These are phyloP conservation scores for Haplographium delicatum DNA, from an alignment of 495 filamentous ascomycete genomes.

Conservation along the genomic window DNA sequence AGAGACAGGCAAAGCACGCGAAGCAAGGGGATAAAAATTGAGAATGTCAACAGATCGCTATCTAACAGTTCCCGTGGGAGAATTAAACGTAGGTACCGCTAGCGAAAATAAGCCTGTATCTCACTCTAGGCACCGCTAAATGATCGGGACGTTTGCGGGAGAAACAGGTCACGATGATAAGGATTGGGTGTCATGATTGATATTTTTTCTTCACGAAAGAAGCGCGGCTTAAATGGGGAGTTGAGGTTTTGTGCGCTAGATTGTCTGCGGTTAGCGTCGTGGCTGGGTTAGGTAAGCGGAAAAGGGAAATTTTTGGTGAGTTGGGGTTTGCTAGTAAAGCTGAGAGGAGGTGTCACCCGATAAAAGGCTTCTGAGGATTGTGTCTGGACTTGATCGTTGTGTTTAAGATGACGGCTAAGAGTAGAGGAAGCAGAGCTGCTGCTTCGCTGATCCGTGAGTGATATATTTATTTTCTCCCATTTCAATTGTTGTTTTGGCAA, in stretches of 20 bases:
- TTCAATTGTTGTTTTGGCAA: too few relatives aligned
- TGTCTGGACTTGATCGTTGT: too few relatives aligned
- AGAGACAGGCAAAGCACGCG: neutral
- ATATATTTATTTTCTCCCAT: too few relatives aligned
- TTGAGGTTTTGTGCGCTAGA: neutral
- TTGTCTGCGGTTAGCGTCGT: neutral
- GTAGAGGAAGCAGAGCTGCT: constrained; percentile 40
- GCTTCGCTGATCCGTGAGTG: constrained; percentile 34
- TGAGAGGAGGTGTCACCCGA: too few relatives aligned
- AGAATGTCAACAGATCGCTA: constrained; percentile 25
- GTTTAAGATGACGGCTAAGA: constrained; percentile 43
- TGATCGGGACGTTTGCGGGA: constrained; percentile 27
- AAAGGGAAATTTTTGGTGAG: constrained; percentile 5
- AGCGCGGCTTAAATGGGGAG: neutral
- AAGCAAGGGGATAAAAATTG: neutral
- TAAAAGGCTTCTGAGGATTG: too few relatives aligned
- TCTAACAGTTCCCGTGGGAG: constrained; percentile 29
- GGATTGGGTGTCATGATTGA: constrained; percentile 23
- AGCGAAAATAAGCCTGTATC: constrained; percentile 30
- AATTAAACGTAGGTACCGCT: constrained; percentile 28
- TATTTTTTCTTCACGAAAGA: neutral
- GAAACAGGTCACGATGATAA: constrained; percentile 30
- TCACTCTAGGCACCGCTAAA: constrained; percentile 28
- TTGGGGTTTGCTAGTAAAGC: too few relatives aligned
- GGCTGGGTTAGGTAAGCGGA: constrained; percentile 12